phyloP scores from a whole-genome alignment of 495 filamentous ascomycete species.

The Annulohypoxylon bovei region DNA sequence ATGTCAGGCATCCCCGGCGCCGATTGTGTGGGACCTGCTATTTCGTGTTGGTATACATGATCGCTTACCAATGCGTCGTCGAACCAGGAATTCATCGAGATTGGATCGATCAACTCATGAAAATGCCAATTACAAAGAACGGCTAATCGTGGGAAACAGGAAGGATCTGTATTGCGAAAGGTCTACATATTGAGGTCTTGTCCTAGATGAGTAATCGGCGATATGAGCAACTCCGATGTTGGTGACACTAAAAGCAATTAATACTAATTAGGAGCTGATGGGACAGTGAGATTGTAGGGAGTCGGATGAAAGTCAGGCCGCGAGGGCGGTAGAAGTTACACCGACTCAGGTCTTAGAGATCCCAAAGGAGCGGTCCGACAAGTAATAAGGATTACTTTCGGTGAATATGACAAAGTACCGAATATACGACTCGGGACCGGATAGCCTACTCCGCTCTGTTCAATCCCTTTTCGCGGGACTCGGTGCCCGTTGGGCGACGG shows the following conservation, averaged over 20 bases:
- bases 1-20: background rate
- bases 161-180: background rate
- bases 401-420: background rate
- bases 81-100: constrained; percentile 8
- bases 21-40: background rate
- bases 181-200: background rate
- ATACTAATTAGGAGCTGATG: background rate
- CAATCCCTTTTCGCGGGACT: background rate
- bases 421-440: background rate
- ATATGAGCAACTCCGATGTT: constrained; percentile 14
- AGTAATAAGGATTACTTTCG: background rate
- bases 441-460: background rate
- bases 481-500: background rate
- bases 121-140: background rate
- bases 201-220: background rate
- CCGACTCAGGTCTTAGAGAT: constrained; percentile 11
- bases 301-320: constrained; percentile 37
- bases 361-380: background rate
- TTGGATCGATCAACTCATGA: background rate
- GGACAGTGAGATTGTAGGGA: background rate
- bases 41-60: background rate
- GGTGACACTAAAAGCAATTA: constrained; percentile 5
- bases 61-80: background rate
- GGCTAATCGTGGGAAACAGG: background rate
- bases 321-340: constrained; percentile 13